Base-by-base conservation (phyloP, 2,329 filamentous ascomycete genomes). In the Nothophoma quercina region DNA sequence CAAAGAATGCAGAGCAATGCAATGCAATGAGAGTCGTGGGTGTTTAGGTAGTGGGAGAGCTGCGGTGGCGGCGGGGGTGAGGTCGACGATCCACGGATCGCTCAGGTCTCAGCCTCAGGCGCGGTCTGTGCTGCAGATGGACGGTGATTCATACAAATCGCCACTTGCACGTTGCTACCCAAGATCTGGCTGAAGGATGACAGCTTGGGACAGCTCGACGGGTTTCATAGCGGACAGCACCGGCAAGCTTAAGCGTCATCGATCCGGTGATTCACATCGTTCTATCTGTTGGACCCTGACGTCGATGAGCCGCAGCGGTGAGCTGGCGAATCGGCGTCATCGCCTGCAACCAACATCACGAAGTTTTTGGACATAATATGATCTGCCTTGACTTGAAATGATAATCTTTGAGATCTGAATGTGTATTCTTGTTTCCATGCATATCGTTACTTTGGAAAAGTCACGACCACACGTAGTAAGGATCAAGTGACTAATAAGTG, bases 41-140 rank as follows among this genome's bases (percentile, higher is more conserved):
- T 28, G 40, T 41, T 40, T 26, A 33, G 43, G 44, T 22, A 36
- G 51, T 22, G n/a, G n/a, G n/a, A 35, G 35, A 41, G 51, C 39
- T 55, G 29, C 39, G 47, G 52, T 51, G 52, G 52, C 47, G 52
- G 52, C 36, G 52, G 46, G 47, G 52, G 30, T 39, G 34, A 35
- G 38, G 22, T 46, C 21, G 33, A 36, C 43, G 22, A 25, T 40
- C 50, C n/a, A n/a, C n/a, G n/a, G n/a, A 25, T 23, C n/a, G 29
- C 16, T 34, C 33, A 49, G 21, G 39, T 26, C 46, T 54, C 51
- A 54, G 45, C 45, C 51, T 55, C 51, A 45, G 10, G 9, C n/a
- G n/a, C n/a, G 23, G 33, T 44, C 36, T 51, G 47, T 30, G 25
- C 47, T 39, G 41, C 19, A 10, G 15, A n/a, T n/a, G 10, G 26